phyloP scores from a whole-genome alignment of 192 early-diverging fungal species.

The Physocladia obscura region DNA sequence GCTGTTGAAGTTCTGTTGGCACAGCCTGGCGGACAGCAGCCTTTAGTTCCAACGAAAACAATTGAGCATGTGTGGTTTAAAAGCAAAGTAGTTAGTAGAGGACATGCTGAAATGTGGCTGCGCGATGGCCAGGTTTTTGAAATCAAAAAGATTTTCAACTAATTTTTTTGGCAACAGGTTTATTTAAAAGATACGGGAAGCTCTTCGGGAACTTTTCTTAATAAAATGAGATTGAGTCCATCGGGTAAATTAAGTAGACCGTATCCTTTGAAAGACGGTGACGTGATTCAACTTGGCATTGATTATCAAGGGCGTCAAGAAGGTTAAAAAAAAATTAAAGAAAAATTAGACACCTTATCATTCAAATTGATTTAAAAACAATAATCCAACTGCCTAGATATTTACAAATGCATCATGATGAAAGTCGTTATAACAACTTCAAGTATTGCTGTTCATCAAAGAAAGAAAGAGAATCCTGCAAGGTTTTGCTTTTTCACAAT shows the following conservation, averaged over 20 bases:
- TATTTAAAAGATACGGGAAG: slow-evolving; percentile 86
- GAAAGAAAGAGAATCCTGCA: slow-evolving; percentile 32
- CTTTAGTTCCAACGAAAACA: slow-evolving; percentile 24
- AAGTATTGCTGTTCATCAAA: slow-evolving; percentile 27
- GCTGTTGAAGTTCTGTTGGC: slow-evolving; percentile 25
- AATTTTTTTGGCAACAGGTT: slow-evolving; percentile 52
- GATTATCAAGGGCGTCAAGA: slow-evolving; percentile 90
- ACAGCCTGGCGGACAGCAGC: slow-evolving; percentile 27
- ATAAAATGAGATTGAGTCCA: slow-evolving; percentile 80
- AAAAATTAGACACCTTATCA: background rate
- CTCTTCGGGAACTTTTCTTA: slow-evolving; percentile 87
- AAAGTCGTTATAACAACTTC: slow-evolving; percentile 39
- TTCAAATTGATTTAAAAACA: background rate
- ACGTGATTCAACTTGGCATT: slow-evolving; percentile 90
- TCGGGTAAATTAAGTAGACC: slow-evolving; percentile 69
- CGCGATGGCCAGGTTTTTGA: slow-evolving; percentile 41
- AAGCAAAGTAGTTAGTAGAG: slow-evolving; percentile 83
- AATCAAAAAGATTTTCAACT: background rate
- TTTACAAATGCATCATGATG: slow-evolving; percentile 93
- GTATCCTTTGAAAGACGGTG: slow-evolving; percentile 69
- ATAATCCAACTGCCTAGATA: slow-evolving; percentile 55
- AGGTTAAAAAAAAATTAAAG: slow-evolving; percentile 40
- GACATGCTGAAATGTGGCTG: slow-evolving; percentile 85
- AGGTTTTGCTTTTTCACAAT: slow-evolving; percentile 1
- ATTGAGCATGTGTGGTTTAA: slow-evolving; percentile 35